A percentile compares a stretch with the other conserved stretches of the same genome.
Evolutionary conservation across 192 early-diverging fungal genomes (phyloP).

Genomic region (Physocladia obscura): DNA sequence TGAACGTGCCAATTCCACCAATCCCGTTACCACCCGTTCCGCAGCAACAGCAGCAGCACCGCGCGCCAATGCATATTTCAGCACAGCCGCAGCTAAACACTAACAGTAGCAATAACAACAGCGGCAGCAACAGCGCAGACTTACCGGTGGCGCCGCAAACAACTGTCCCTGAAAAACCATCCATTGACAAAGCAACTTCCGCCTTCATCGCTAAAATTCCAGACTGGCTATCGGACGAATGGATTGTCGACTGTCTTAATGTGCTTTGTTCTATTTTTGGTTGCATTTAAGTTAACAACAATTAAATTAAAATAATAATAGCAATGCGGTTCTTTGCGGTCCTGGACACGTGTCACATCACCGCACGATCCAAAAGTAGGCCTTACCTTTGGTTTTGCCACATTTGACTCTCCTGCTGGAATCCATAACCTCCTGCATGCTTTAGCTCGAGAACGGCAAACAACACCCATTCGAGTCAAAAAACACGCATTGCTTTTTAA

Average conservation of each 20-base stretch:
- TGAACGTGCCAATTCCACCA: not conserved
- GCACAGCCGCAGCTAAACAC: too few relatives aligned
- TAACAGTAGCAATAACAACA: too few relatives aligned
- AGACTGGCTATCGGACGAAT: constrained; percentile 60
- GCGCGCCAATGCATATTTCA: not conserved
- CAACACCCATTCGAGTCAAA: not conserved
- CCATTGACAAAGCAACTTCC: constrained; percentile 58
- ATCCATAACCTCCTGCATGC: constrained; percentile 9
- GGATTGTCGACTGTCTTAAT: constrained; percentile 57
- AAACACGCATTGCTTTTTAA: not conserved
- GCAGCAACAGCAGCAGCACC: not conserved
- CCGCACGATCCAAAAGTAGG: too few relatives aligned
- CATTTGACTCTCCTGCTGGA: not conserved
- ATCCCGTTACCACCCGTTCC: not conserved
- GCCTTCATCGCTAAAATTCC: constrained; percentile 69
- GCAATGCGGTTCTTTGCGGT: not conserved
- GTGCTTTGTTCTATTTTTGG: not conserved
- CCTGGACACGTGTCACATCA: constrained; percentile 8
- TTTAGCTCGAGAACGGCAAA: not conserved
- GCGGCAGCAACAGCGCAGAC: not conserved
- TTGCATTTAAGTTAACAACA: not conserved
- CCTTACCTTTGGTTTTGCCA: constrained; percentile 10
- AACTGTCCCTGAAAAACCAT: not conserved
- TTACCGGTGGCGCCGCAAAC: not conserved
- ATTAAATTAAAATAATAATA: not conserved